A percentile compares a stretch with the other conserved stretches of the same genome.
Conservation (phyloP, 768 basidiomycete genomes). For the Trametes villosa region DNA sequence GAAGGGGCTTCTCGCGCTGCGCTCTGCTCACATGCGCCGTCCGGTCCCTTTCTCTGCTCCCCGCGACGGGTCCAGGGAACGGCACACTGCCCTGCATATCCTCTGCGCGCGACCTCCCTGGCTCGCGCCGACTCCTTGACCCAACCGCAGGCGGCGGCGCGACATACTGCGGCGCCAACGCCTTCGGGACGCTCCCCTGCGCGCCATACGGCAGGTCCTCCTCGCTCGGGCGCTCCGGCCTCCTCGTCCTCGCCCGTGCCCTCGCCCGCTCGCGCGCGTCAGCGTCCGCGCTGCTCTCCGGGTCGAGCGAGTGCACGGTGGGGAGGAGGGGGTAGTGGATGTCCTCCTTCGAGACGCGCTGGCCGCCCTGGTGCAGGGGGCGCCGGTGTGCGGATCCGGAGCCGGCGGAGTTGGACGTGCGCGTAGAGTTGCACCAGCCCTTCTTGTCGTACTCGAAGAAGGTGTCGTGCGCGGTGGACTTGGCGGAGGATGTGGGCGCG, state of each 20-base stretch:
- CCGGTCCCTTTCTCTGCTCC: not conserved
- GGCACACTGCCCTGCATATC: not conserved
- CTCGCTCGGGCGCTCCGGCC: conserved; percentile 11
- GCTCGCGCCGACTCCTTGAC: not conserved
- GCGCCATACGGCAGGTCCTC: conserved; percentile 19
- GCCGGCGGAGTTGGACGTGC: not conserved
- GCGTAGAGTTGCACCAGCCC: conserved; percentile 2
- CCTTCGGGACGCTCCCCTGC: conserved; percentile 11
- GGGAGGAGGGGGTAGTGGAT: conserved; percentile 15
- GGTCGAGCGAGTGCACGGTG: not conserved
- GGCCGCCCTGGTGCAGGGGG: not conserved
- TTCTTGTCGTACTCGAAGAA: conserved; percentile 16
- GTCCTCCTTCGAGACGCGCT: conserved; percentile 18
- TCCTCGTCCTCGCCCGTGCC: not conserved
- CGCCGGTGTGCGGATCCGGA: not conserved
- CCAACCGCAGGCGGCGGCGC: conserved; percentile 9
- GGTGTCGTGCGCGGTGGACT: not conserved
- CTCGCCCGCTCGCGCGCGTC: not conserved
- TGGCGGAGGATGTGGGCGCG: conserved; percentile 1
- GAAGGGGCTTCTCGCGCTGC: conserved; percentile 12
- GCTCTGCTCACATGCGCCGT: not conserved
- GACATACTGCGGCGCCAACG: not conserved
- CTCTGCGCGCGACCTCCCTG: not conserved
- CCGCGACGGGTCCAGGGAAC: not conserved
- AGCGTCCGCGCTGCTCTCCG: not conserved